Percentiles rank a stretch among this genome's conserved stretches.
phyloP scores from a whole-genome alignment of 179 eudicot genomes.

The Spergularia azorica region DNA sequence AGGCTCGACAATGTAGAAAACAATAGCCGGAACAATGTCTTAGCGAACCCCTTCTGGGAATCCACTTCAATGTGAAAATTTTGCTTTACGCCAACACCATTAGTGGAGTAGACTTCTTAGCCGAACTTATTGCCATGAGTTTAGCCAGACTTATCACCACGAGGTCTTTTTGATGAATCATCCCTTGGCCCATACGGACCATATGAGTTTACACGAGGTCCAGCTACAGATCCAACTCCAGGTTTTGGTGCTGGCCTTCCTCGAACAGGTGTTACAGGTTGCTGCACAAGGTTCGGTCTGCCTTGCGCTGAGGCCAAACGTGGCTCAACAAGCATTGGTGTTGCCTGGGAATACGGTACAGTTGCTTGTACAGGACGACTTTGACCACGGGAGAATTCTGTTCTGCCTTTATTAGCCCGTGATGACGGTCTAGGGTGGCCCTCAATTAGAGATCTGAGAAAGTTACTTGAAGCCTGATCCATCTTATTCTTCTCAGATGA shows the following conservation, averaged over 20 bases:
- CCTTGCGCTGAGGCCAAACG: neutral
- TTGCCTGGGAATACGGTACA: neutral
- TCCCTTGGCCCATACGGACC: constrained; percentile 37
- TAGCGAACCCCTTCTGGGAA: neutral
- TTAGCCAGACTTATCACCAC: constrained; percentile 21
- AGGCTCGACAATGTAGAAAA: neutral
- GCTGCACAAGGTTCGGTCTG: constrained; percentile 3
- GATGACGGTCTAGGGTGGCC: neutral
- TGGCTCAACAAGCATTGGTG: constrained; percentile 14
- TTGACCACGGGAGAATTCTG: constrained; percentile 2
- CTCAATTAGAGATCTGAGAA: constrained; percentile 37
- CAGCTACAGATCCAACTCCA: constrained; percentile 16
- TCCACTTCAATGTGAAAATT: neutral
- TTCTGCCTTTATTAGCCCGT: neutral
- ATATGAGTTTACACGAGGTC: constrained; percentile 9
- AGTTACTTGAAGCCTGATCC: constrained; percentile 28
- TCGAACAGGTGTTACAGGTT: constrained; percentile 9
- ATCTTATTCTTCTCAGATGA: constrained; percentile 16
- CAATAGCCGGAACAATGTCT: neutral
- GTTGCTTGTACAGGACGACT: neutral
- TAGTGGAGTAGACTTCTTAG: neutral
- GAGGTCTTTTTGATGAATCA: constrained; percentile 27
- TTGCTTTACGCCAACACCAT: too few species aligned
- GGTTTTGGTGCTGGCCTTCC: constrained; percentile 3
- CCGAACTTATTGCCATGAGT: neutral